Conservation (phyloP, 2,329 filamentous ascomycete genomes). For the Nemania sp. region DNA sequence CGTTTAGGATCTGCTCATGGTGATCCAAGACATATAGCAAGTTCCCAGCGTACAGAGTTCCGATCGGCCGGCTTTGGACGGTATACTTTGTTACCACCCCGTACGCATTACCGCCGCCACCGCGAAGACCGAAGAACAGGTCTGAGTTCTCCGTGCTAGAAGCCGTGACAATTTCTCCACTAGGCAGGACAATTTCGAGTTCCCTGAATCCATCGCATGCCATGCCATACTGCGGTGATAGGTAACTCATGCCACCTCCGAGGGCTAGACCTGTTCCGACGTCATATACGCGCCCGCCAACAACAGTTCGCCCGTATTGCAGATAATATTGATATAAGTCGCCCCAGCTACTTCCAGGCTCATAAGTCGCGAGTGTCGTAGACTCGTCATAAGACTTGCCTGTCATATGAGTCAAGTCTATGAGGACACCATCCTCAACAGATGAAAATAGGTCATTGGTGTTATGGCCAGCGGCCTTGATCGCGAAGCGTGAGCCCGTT, state of each 20-base stretch:
- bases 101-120: conserved; percentile 29
- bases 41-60: conserved; percentile 32
- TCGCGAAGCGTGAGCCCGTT: conserved; percentile 24
- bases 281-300: conserved; percentile 31
- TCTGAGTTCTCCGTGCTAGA: conserved; percentile 26
- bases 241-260: conserved; percentile 33
- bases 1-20: conserved; percentile 24
- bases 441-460: conserved; percentile 31
- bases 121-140: conserved; percentile 32
- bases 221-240: conserved; percentile 37
- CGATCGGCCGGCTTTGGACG: conserved; percentile 28
- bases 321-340: conserved; percentile 32
- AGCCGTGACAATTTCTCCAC: conserved; percentile 29
- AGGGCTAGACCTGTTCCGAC: conserved; percentile 32
- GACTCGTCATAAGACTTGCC: conserved; percentile 26
- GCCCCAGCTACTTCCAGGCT: conserved; percentile 34
- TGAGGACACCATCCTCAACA: conserved; percentile 30
- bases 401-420: conserved; percentile 31
- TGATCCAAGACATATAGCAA: conserved; percentile 26
- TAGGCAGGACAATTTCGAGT: conserved; percentile 33
- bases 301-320: conserved; percentile 23
- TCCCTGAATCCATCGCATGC: conserved; percentile 35
- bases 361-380: conserved; percentile 35
- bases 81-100: conserved; percentile 35
- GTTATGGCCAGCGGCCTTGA: conserved; percentile 32